Conservation (phyloP, 2,329 filamentous ascomycete species). For the Cladosporium sp. region DNA sequence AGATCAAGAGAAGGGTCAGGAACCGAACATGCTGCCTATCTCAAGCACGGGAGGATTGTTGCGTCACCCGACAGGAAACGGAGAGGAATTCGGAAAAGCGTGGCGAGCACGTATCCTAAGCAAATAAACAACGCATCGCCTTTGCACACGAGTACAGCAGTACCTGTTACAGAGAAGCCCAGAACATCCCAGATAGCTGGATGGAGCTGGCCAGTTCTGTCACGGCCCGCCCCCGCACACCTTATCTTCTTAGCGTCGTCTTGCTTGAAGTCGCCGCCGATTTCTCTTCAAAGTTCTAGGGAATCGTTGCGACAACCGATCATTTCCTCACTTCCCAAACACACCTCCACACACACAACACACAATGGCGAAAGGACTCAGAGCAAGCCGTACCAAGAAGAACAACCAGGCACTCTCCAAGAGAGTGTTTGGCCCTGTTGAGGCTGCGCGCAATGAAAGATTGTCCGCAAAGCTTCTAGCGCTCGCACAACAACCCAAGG, state of each 20-base stretch:
- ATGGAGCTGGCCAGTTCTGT: conserved; percentile 6
- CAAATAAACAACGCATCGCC: background rate
- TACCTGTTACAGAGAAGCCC: background rate
- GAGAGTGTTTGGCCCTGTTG: conserved; percentile 80
- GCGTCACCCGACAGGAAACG: background rate
- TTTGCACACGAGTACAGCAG: background rate
- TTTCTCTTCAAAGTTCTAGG: conserved; percentile 18
- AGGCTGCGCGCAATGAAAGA: conserved; percentile 75
- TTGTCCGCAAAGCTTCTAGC: conserved; percentile 84
- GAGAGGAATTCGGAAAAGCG: background rate
- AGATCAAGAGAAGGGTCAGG: background rate
- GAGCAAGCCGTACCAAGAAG: conserved; percentile 75
- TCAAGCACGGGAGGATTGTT: background rate
- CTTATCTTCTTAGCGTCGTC: conserved; percentile 5
- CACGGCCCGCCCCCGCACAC: conserved; percentile 16
- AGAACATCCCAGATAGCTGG: conserved; percentile 6
- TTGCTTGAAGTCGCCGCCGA: conserved; percentile 10
- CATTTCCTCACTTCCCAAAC: background rate
- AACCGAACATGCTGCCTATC: background rate
- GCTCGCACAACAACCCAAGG: conserved; percentile 73
- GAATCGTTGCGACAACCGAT: conserved; percentile 1
- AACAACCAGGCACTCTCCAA: conserved; percentile 81
- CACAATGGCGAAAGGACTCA: conserved; percentile 82
- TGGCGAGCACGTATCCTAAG: background rate
- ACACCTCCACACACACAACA: conserved; percentile 30